These are phyloP conservation scores for Corylus heterophylla DNA, from an alignment of 306 rosid species.

Conservation along the genomic window DNA sequence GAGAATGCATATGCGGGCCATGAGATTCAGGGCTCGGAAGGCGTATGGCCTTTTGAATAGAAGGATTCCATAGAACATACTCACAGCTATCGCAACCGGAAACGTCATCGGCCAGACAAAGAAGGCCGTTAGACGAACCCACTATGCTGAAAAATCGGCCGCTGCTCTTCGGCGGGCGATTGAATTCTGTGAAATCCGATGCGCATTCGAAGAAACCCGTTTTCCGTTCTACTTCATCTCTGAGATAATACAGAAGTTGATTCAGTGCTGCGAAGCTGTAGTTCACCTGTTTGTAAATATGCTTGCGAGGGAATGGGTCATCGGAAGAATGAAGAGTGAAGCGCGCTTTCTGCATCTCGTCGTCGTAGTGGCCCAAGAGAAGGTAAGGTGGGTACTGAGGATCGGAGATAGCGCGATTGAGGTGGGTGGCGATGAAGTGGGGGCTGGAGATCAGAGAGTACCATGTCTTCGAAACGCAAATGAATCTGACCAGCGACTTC, in stretches of 20 bases:
- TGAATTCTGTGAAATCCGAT: not conserved
- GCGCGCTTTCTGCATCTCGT: not conserved
- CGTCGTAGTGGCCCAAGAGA: not conserved
- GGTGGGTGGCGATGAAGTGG: not conserved
- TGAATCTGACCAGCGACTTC: not conserved
- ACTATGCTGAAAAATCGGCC: not conserved
- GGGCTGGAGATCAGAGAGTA: not conserved
- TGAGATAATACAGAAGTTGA: not conserved
- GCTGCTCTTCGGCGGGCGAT: not conserved
- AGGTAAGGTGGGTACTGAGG: not conserved
- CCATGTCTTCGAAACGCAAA: not conserved
- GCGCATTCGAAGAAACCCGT: not conserved
- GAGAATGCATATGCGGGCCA: not conserved
- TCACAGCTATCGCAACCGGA: not conserved
- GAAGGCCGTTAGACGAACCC: not conserved
- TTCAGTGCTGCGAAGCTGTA: not conserved
- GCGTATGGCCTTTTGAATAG: not conserved
- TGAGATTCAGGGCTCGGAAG: not conserved
- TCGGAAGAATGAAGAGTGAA: not conserved
- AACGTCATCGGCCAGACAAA: not conserved
- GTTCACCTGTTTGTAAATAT: not conserved
- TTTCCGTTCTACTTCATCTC: not conserved
- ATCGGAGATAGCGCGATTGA: not conserved
- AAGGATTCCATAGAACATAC: conserved; percentile 5
- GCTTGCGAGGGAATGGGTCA: not conserved